Evolutionary conservation across 83 land plant species (phyloP), one percentile per base, ranked within the genome.

Genomic region (Picea abies): DNA sequence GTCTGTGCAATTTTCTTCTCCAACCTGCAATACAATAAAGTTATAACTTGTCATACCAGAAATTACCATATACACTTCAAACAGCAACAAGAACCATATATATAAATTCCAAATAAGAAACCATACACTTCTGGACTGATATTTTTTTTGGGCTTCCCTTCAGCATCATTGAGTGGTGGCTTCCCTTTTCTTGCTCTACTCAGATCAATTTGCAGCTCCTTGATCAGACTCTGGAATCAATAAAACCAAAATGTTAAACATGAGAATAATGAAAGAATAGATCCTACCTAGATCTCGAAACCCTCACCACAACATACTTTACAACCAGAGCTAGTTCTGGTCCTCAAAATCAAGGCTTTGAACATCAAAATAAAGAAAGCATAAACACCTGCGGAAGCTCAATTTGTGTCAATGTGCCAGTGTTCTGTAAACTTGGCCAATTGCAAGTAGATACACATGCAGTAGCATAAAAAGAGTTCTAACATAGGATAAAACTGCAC

Each of bases 181-280:
- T 93, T 93, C 79, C 99, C 99, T 89, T 92, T 96, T 88, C 82
- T 98, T 52, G 96, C 97, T 63, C 98, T 84, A 10, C 85, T 91
- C 86, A 96, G 84, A 89, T 98, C 96, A 14, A n/a, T 83, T 66
- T 87, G 82, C 77, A 98, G 81, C 83, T 93, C 98, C 56, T 93
- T 91, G 70, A 91, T 23, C 15, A 86, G 63, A 17, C 37, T 87
- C 99, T 97, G 83, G 32, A 78, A 8, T 32, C 60, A 65, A 29
- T 15, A 58, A 83, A 67, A 49, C 73, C 29, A 41, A 20, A 39
- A 68, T 29, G 56, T 63, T 23, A n/a, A 29, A 44, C 4, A 41
- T 44, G 22, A 67, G 56, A 81, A 44, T 44, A 81, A 44, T 17
- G 8, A 41, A 41, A 7, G 39, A 37, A 60, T 17, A 10, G 29